phyloP scores from a whole-genome alignment of 345 rosid genomes.

The Erysimum cheiranthoides region DNA sequence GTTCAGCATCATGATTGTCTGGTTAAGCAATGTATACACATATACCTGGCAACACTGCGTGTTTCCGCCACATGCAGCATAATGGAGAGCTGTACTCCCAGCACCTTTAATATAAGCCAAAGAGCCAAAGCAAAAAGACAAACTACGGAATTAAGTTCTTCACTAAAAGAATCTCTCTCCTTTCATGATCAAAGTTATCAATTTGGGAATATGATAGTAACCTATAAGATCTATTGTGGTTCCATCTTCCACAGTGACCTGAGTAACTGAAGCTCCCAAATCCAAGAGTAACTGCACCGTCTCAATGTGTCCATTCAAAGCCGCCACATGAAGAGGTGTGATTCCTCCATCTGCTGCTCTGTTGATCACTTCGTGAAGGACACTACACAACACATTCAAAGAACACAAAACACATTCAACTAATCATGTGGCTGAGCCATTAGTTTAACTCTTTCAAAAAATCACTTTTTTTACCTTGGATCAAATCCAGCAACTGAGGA shows the following conservation, averaged over 20 bases:
- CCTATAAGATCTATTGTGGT: conserved; percentile 95
- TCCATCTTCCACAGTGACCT: conserved; percentile 90
- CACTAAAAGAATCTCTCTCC: background rate
- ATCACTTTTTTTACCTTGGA: conserved; percentile 48
- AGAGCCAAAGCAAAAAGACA: conserved; percentile 26
- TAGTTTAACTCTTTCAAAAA: background rate
- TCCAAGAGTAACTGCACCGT: conserved; percentile 83
- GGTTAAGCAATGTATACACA: conserved; percentile 10
- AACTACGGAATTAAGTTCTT: conserved; percentile 5
- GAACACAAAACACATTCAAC: conserved; percentile 10
- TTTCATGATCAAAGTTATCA: background rate
- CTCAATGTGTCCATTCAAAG: conserved; percentile 87
- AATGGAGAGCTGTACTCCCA: conserved; percentile 93
- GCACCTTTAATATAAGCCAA: conserved; percentile 63
- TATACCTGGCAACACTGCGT: conserved; percentile 88
- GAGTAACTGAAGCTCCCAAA: conserved; percentile 81
- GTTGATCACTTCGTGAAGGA: conserved; percentile 67
- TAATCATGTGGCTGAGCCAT: background rate
- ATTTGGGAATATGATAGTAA: conserved; percentile 23
- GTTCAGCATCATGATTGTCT: conserved; percentile 6
- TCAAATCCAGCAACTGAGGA: conserved; percentile 62
- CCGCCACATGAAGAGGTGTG: conserved; percentile 94
- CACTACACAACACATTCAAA: conserved; percentile 50
- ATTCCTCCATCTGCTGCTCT: conserved; percentile 96
- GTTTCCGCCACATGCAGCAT: conserved; percentile 99